phyloP scores from a whole-genome alignment of 352 stramenopile species.

The Phytophthora meadii region DNA sequence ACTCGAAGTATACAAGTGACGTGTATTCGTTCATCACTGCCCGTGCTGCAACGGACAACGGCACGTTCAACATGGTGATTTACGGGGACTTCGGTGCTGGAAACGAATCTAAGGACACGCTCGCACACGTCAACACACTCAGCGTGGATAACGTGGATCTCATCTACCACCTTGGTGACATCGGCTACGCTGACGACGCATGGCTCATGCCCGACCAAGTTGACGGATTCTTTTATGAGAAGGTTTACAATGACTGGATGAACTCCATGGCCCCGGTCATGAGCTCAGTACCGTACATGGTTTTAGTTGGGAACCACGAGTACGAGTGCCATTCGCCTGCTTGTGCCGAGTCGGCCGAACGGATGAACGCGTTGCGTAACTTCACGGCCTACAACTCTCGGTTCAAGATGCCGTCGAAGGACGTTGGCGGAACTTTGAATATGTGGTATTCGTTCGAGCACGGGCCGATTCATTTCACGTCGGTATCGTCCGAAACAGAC shows the following conservation, averaged over 20 bases:
- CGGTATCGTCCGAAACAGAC: constrained; percentile 82
- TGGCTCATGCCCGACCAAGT: constrained; percentile 36
- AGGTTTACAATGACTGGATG: constrained; percentile 86
- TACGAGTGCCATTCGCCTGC: constrained; percentile 78
- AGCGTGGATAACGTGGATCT: constrained; percentile 47
- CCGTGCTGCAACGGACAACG: constrained; percentile 21
- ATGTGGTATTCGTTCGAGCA: constrained; percentile 93
- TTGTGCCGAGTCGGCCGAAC: constrained; percentile 49
- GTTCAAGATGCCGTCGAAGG: constrained; percentile 83
- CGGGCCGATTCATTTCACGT: constrained; percentile 79
- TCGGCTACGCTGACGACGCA: constrained; percentile 50
- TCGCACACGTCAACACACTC: constrained; percentile 44
- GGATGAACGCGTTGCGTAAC: constrained; percentile 67
- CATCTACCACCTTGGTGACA: constrained; percentile 73
- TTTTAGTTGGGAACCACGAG: constrained; percentile 85
- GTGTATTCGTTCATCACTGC: constrained; percentile 39
- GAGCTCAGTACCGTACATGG: constrained; percentile 77
- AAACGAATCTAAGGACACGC: constrained; percentile 40
- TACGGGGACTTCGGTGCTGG: constrained; percentile 60
- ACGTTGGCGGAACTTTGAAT: constrained; percentile 60
- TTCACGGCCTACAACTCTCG: constrained; percentile 84
- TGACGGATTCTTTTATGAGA: constrained; percentile 83
- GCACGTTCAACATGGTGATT: constrained; percentile 53
- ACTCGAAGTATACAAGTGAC: constrained; percentile 29
- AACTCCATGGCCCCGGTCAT: constrained; percentile 56